A percentile compares a stretch with the other conserved stretches of the same genome.
Evolutionary conservation across 768 basidiomycete species (phyloP).

Genomic region (Strobilomyces echinocephalus): DNA sequence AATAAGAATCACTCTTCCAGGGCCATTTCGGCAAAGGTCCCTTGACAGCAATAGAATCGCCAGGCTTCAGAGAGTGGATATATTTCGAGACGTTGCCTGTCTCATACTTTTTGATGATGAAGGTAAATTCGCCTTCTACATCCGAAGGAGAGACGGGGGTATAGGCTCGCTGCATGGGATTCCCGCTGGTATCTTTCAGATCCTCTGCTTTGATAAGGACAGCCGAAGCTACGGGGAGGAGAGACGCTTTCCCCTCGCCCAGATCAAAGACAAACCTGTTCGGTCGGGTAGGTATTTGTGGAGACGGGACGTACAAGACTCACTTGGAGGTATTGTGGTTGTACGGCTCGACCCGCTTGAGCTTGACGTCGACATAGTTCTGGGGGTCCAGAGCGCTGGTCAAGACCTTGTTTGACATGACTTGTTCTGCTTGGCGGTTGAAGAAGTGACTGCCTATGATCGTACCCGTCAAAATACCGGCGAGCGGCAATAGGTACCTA

Average conservation of each 20-base stretch:
- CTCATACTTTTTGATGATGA: constrained; percentile 85
- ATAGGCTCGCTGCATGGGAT: constrained; percentile 86
- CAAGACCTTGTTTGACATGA: constrained; percentile 38
- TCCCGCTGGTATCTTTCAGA: constrained; percentile 72
- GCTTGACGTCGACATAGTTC: constrained; percentile 73
- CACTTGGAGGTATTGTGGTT: constrained; percentile 91
- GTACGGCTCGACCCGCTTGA: constrained; percentile 78
- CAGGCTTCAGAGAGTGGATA: constrained; percentile 75
- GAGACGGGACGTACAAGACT: constrained; percentile 16
- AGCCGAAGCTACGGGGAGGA: constrained; percentile 75
- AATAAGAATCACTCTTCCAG: constrained; percentile 58
- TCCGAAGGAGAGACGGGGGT: constrained; percentile 85
- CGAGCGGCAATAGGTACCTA: constrained; percentile 35
- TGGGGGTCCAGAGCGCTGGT: constrained; percentile 73
- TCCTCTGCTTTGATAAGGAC: constrained; percentile 74
- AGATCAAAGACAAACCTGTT: constrained; percentile 75
- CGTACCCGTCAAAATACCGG: constrained; percentile 39
- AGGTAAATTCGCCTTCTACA: constrained; percentile 64
- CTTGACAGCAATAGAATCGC: constrained; percentile 81
- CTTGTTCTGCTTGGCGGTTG: constrained; percentile 25
- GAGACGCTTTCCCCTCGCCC: constrained; percentile 70
- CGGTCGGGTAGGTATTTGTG: neutral
- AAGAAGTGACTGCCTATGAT: constrained; percentile 51
- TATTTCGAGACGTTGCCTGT: constrained; percentile 80
- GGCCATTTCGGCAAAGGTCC: constrained; percentile 87